Base-by-base conservation (phyloP, 129 eudicot genomes). In the Sambucus nigra region DNA sequence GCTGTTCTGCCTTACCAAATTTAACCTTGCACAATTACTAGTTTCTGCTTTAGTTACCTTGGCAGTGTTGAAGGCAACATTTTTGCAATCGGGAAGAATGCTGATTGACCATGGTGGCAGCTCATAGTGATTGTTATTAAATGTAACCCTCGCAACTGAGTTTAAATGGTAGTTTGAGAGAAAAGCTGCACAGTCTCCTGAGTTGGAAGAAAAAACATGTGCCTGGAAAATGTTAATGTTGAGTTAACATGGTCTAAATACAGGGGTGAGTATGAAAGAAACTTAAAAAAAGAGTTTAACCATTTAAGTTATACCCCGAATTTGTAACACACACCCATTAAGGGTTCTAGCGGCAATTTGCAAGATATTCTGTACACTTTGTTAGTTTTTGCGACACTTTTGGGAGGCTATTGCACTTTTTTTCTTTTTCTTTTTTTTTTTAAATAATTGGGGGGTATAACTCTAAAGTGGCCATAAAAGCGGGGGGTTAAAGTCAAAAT, bases 41-140 rank as follows among this genome's bases (percentile, higher is more conserved):
- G 6, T 18, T 19, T 61, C 18, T 16, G 45, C 40, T 45, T 45
- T 31, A 55, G 73, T 65, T 40, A 82, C 96, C 74, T 42, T 74
- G 24, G 94, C 96, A 17, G 94, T 87, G 60, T 82, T 87, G 51
- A 67, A 87, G 33, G 60, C 85, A 2, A 59, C 96, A 65, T 54
- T 65, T 70, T 56, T 73, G 76, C 96, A 87, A 54, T 82, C 96
- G 0, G 96, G 96, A 40, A 87, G 96, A 67, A 87, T 76, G 85
- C 96, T 87, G 47, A 82, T 87, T 41, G 96, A 87, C 96, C 96
- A 87, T 28, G 96, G 94, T 42, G 93, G 93, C 51, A 87, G 82
- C 62, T 71, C 68, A 31, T 82, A 79, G 33, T 65, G 78, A 62
- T 23, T 73, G 55, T 76, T 71, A 29, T 73, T 68, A 53, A 79